Evolutionary conservation across 352 stramenopile species (phyloP).

Genomic region (Globisporangium viniferum): DNA sequence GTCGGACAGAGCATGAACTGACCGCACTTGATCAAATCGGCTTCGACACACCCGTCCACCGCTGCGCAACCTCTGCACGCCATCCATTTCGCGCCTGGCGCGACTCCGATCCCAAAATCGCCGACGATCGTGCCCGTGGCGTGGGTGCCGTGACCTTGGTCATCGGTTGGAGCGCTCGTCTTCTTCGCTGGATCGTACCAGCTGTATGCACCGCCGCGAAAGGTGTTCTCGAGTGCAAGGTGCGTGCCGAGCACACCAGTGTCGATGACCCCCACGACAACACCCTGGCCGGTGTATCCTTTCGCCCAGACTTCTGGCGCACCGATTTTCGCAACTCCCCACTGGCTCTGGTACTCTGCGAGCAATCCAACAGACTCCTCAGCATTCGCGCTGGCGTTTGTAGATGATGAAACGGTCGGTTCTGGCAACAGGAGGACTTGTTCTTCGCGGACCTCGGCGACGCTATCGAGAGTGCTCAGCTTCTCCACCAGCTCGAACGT

Average conservation of each 20-base stretch:
- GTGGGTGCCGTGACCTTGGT: not conserved
- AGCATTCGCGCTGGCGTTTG: not conserved
- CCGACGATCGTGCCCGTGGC: not conserved
- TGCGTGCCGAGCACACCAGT: not conserved
- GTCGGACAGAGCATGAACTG: not conserved
- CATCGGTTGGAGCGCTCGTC: not conserved
- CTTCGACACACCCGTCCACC: too few species aligned
- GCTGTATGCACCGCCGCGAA: not conserved
- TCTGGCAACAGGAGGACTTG: conserved; percentile 8
- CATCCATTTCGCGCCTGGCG: not conserved
- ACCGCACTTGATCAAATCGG: not conserved
- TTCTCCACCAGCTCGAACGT: conserved; percentile 18
- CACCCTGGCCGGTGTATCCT: not conserved
- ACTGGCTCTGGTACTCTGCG: not conserved
- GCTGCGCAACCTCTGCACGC: not conserved
- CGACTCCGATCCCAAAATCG: not conserved
- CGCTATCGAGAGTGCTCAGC: conserved; percentile 7
- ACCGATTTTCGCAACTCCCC: conserved; percentile 1
- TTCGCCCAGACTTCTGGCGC: not conserved
- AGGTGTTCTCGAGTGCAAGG: not conserved
- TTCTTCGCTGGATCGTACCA: not conserved
- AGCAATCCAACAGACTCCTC: too few species aligned
- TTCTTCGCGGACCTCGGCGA: conserved; percentile 20
- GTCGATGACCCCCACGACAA: not conserved
- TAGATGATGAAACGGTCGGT: not conserved